Base-by-base conservation (phyloP, 2,329 filamentous ascomycete species). In the Onygena corvina region DNA sequence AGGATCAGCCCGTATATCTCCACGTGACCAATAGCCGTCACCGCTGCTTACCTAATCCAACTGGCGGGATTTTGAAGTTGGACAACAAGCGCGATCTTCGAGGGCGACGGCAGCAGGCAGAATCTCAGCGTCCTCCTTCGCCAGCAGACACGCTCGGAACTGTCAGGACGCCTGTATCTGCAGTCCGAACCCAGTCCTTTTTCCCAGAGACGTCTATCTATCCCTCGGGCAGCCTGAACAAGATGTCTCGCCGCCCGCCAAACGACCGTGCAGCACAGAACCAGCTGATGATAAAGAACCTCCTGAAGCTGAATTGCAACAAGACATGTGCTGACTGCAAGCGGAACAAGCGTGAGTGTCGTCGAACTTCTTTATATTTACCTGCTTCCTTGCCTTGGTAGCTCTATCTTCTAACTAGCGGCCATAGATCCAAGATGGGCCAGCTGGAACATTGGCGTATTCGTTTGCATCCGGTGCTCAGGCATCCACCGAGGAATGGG, bases 281-380 rank as follows among this genome's bases (percentile, higher is more conserved):
- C 71, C 83, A 86, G 67, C 81, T 83, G 66, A 93, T 88, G 38
- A 86, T 98, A 68, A 96, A 96, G 75, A 88, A 79, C 64, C 78
- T 98, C 59, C 75, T 96, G 65, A 98, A 96, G 72, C 73, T 98
- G 58, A 90, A 96, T 64, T 73, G 81, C 54, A 98, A 98, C 74
- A 98, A 98, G 74, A 80, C 85, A 64, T 98, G 92, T 75, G 87
- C 90, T 53, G 92, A 98, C 69, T 98, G 92, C 79, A 98, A 98
- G 76, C 82, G 84, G 67, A 98, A 96, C 75, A 98, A 96, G 69
- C 92, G 89, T 93, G 69, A 58, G 83, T 72, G 30, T 18, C 11
- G 47, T 45, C 44, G 38, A 50, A 44, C 31, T 49, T 5, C 48
- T 49, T 48, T 52, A 45, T 55, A 23, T 40, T 34, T 50, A 45